These are phyloP conservation scores for Filosporella fistucella DNA, from an alignment of 495 filamentous ascomycete genomes.

Conservation along the genomic window DNA sequence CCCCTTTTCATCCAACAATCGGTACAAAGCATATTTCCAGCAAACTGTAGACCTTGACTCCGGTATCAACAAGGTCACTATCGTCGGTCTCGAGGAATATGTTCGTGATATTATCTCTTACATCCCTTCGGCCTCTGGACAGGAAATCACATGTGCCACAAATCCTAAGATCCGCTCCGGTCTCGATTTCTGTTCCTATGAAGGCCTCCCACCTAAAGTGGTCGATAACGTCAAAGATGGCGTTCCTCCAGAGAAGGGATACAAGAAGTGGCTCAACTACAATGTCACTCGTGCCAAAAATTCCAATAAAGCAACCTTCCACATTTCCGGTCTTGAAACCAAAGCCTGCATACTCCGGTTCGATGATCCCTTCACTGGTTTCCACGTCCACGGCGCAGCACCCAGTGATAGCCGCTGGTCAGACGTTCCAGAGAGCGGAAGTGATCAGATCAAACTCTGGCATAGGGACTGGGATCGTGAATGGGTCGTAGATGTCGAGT, in stretches of 20 bases:
- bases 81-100: slow-evolving; percentile 70
- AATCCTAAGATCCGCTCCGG: slow-evolving; percentile 27
- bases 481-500: slow-evolving; percentile 75
- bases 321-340: slow-evolving; percentile 59
- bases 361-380: slow-evolving; percentile 53
- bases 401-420: slow-evolving; percentile 50
- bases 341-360: slow-evolving; percentile 67
- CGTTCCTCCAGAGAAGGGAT: slow-evolving; percentile 40
- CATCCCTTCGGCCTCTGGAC: slow-evolving; percentile 67
- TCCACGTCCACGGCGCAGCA: slow-evolving; percentile 54
- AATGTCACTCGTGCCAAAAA: slow-evolving; percentile 43
- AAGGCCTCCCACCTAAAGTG: slow-evolving; percentile 59
- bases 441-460: slow-evolving; percentile 54
- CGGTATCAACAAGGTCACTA: slow-evolving; percentile 59
- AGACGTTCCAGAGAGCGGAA: slow-evolving; percentile 37
- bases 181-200: slow-evolving; percentile 64
- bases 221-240: slow-evolving; percentile 34
- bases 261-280: slow-evolving; percentile 57
- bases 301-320: slow-evolving; percentile 46
- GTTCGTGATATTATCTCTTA: slow-evolving; percentile 58
- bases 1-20: slow-evolving; percentile 73
- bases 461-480: slow-evolving; percentile 66
- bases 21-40: slow-evolving; percentile 83
- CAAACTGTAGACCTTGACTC: slow-evolving; percentile 77
- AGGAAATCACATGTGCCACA: slow-evolving; percentile 48